A percentile compares a stretch with the other conserved stretches of the same genome.
These are phyloP conservation scores for Xylaria sp. DNA, from an alignment of 2,329 filamentous ascomycete species.

Conservation along the genomic window DNA sequence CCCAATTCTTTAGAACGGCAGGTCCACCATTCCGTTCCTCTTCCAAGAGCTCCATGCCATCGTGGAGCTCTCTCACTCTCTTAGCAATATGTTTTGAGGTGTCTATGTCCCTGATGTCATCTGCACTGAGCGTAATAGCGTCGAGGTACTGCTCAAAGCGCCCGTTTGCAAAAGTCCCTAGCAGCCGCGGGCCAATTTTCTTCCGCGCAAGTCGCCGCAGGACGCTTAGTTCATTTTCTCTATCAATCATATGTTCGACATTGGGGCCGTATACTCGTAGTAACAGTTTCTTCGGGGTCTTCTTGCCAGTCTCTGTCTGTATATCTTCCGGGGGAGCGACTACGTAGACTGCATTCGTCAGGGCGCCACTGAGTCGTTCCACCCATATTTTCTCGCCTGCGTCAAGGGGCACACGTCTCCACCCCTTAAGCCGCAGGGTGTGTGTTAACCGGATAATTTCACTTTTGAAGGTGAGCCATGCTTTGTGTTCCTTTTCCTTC, in stretches of 20 bases:
- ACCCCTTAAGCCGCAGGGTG: conserved; percentile 88
- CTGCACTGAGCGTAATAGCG: conserved; percentile 77
- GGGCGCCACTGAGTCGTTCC: conserved; percentile 81
- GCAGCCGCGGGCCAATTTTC: conserved; percentile 87
- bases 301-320: conserved; percentile 47
- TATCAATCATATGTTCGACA: conserved; percentile 93
- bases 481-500: conserved; percentile 71
- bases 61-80: conserved; percentile 94
- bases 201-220: conserved; percentile 85
- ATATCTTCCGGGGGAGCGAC: conserved; percentile 79
- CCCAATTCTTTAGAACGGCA: conserved; percentile 91
- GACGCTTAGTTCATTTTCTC: conserved; percentile 87
- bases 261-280: conserved; percentile 94
- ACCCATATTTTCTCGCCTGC: conserved; percentile 71
- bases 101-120: conserved; percentile 78
- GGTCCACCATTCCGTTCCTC: conserved; percentile 80
- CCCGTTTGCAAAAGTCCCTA: conserved; percentile 93
- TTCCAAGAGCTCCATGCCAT: conserved; percentile 85
- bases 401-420: conserved; percentile 81
- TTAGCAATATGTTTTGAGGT: conserved; percentile 95
- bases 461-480: conserved; percentile 86
- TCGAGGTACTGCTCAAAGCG: conserved; percentile 96
- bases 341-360: conserved; percentile 97
- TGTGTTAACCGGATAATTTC: conserved; percentile 90
- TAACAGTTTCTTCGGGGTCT: conserved; percentile 70